Percentiles rank a stretch among this genome's conserved stretches.
Evolutionary conservation across 2,329 filamentous ascomycete species (phyloP).

Genomic region (Alternaria sp.): DNA sequence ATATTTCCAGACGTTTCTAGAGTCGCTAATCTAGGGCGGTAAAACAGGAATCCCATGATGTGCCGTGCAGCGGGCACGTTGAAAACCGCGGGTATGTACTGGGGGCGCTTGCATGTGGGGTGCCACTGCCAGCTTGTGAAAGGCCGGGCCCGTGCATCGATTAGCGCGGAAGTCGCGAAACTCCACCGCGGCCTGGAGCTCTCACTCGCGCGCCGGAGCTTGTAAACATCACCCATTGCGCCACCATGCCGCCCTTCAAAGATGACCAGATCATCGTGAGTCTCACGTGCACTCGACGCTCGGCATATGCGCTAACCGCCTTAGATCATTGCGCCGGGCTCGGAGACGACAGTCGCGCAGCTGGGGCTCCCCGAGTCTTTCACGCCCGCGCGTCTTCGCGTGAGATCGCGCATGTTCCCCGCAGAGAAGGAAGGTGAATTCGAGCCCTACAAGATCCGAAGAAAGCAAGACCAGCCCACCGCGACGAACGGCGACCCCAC

Average conservation of each 20-base stretch:
- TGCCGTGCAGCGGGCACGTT: constrained; percentile 29
- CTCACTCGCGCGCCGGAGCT: constrained; percentile 18
- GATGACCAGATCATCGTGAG: constrained; percentile 55
- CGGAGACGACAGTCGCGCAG: constrained; percentile 88
- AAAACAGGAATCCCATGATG: constrained; percentile 24
- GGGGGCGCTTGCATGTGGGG: constrained; percentile 5
- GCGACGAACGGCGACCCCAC: constrained; percentile 40
- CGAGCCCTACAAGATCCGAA: constrained; percentile 79
- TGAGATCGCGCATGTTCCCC: constrained; percentile 92
- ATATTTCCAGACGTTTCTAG: neutral
- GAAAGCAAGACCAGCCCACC: constrained; percentile 44
- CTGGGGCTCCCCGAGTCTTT: constrained; percentile 88
- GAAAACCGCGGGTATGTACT: constrained; percentile 13
- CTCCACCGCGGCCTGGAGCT: constrained; percentile 14
- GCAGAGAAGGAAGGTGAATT: constrained; percentile 77
- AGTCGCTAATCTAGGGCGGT: constrained; percentile 7
- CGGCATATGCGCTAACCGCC: constrained; percentile 14
- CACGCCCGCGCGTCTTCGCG: constrained; percentile 83
- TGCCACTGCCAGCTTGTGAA: constrained; percentile 4
- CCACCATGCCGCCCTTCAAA: constrained; percentile 53
- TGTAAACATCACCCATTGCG: constrained; percentile 30
- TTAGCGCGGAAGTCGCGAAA: constrained; percentile 14
- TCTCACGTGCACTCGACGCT: neutral
- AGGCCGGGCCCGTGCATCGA: constrained; percentile 9
- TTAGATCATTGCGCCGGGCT: constrained; percentile 78